phyloP scores from a whole-genome alignment of 371 early-diverging fungal species.

The Zychaea mexicana region DNA sequence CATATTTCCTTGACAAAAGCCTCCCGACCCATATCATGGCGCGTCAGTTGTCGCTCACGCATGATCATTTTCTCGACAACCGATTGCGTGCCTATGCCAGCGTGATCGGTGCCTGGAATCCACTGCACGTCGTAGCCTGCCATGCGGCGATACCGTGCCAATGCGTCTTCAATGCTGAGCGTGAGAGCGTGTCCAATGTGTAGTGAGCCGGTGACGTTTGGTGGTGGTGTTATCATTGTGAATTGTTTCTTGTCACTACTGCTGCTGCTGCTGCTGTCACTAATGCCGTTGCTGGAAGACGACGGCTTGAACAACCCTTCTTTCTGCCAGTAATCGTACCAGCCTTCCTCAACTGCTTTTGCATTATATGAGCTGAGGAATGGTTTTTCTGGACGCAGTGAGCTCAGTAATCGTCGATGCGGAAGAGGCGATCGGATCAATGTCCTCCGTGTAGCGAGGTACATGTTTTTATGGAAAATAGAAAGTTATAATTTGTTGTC shows the following conservation, averaged over 20 bases:
- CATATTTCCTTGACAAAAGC: conserved; percentile 85
- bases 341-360: conserved; percentile 61
- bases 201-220: conserved; percentile 96
- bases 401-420: conserved; percentile 2
- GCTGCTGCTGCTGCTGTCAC: background rate
- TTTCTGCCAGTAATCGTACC: conserved; percentile 74
- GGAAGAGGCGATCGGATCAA: background rate
- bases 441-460: conserved; percentile 3
- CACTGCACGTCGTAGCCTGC: conserved; percentile 81
- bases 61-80: conserved; percentile 92
- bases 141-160: conserved; percentile 92
- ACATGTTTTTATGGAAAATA: background rate
- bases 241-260: conserved; percentile 23
- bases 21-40: conserved; percentile 79
- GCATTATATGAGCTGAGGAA: conserved; percentile 32
- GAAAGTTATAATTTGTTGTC: background rate
- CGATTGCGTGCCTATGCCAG: conserved; percentile 97
- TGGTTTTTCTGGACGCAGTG: conserved; percentile 28
- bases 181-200: conserved; percentile 98
- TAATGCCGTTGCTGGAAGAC: conserved; percentile 10
- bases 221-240: conserved; percentile 93
- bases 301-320: conserved; percentile 48
- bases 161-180: conserved; percentile 83
- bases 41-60: conserved; percentile 56
- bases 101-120: conserved; percentile 98